phyloP scores from a whole-genome alignment of 441 rosid species.

The Erodium trifolium region DNA sequence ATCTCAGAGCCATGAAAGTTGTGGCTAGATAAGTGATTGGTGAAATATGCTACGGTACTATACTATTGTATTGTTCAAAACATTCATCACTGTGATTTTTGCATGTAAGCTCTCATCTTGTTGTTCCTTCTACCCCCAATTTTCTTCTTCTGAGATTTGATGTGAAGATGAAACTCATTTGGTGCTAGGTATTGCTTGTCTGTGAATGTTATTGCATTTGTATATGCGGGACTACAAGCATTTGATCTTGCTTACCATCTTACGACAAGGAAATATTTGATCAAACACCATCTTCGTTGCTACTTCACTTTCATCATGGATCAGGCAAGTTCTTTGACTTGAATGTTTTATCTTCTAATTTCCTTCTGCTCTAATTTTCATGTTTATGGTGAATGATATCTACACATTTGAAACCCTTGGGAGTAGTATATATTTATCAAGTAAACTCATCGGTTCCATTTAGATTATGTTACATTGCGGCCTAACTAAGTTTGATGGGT shows the following conservation, averaged over 20 bases:
- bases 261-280: slow-evolving; percentile 40
- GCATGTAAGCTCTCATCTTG: not conserved
- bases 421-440: not conserved
- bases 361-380: no score
- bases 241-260: slow-evolving; percentile 49
- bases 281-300: slow-evolving; percentile 38
- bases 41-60: not conserved
- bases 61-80: not conserved
- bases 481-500: not conserved
- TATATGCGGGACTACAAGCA: slow-evolving; percentile 67
- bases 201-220: slow-evolving; percentile 70
- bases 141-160: slow-evolving; percentile 4
- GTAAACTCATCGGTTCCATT: not conserved
- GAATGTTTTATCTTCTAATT: not conserved
- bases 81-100: slow-evolving; percentile 1
- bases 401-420: not conserved
- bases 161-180: slow-evolving; percentile 7
- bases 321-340: slow-evolving; percentile 48
- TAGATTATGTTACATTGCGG: not conserved
- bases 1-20: not conserved
- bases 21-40: not conserved
- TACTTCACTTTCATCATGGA: slow-evolving; percentile 73
- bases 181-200: slow-evolving; percentile 70
- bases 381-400: not conserved
- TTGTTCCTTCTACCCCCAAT: not conserved